These are phyloP conservation scores for Huiozyma naganishii DNA, from an alignment of 805 yeast species.

Conservation along the genomic window DNA sequence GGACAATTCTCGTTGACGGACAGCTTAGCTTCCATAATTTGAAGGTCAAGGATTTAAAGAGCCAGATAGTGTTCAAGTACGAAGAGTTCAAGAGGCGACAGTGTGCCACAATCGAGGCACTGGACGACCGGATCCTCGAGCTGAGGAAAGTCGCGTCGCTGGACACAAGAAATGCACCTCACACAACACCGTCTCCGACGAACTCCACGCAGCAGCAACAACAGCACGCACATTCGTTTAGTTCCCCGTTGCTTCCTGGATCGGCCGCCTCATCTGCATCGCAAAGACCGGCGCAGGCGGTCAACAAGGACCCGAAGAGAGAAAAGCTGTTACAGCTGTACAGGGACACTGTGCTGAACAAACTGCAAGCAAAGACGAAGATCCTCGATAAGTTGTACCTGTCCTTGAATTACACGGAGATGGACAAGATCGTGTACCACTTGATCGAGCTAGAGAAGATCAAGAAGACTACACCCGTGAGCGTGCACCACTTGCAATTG, in stretches of 20 bases:
- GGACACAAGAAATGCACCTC: background rate
- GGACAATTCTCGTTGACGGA: slow-evolving; percentile 25
- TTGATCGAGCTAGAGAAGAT: slow-evolving; percentile 13
- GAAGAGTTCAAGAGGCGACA: slow-evolving; percentile 10
- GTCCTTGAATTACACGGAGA: slow-evolving; percentile 3
- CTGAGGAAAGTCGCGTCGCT: background rate
- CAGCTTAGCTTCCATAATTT: slow-evolving; percentile 26
- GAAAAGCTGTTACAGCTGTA: slow-evolving; percentile 23
- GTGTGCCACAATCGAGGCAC: slow-evolving; percentile 6
- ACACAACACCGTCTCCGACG: background rate
- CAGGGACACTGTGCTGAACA: slow-evolving; percentile 26
- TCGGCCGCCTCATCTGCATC: no score
- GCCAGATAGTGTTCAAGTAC: slow-evolving; percentile 11
- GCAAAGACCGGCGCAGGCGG: background rate
- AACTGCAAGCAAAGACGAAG: slow-evolving; percentile 19
- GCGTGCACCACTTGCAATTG: slow-evolving; percentile 25
- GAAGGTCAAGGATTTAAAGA: slow-evolving; percentile 14
- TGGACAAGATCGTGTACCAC: slow-evolving; percentile 6
- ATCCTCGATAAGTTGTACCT: slow-evolving; percentile 15
- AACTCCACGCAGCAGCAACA: background rate
- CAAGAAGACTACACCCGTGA: slow-evolving; percentile 19
- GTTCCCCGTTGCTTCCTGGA: no score
- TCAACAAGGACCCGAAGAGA: slow-evolving; percentile 18
- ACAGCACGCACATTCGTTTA: no score
- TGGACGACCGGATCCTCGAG: slow-evolving; percentile 17